phyloP scores from a whole-genome alignment of 768 basidiomycete species.

The Tylopilus subfusipes region DNA sequence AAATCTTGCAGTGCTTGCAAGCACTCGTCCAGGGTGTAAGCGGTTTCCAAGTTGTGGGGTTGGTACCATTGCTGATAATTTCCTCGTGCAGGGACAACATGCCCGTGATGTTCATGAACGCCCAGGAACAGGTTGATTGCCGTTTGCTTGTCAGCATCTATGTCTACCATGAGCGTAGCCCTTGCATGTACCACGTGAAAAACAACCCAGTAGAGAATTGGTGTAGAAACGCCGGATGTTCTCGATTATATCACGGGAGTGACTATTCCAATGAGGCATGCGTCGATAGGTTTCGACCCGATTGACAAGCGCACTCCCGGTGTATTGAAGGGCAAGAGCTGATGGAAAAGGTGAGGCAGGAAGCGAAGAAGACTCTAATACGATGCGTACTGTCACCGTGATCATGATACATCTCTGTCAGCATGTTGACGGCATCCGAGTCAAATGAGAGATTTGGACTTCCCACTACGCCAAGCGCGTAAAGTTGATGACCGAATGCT shows the following conservation, averaged over 20 bases:
- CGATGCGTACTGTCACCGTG: conserved; percentile 81
- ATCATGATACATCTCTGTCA: conserved; percentile 99
- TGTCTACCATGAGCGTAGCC: not conserved
- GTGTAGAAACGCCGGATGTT: conserved; percentile 93
- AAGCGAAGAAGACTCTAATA: not conserved
- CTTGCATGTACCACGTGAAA: not conserved
- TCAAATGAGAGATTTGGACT: conserved; percentile 86
- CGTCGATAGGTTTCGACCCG: conserved; percentile 93
- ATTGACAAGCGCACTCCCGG: conserved; percentile 93
- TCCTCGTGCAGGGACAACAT: conserved; percentile 50
- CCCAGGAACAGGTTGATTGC: conserved; percentile 98
- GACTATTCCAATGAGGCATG: conserved; percentile 96
- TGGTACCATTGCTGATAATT: conserved; percentile 88
- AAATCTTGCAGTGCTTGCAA: conserved; percentile 58
- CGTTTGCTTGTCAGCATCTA: conserved; percentile 95
- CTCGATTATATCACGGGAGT: conserved; percentile 94
- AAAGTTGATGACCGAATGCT: conserved; percentile 91
- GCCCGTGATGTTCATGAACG: conserved; percentile 55
- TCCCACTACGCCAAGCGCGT: conserved; percentile 87
- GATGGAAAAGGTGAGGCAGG: not conserved
- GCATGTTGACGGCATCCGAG: conserved; percentile 91
- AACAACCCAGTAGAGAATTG: conserved; percentile 80
- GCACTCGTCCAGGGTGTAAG: conserved; percentile 67
- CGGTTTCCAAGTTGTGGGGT: conserved; percentile 60
- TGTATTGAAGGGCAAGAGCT: conserved; percentile 96